A percentile compares a stretch with the other conserved stretches of the same genome.
Evolutionary conservation across 2,329 filamentous ascomycete species (phyloP).

Genomic region (Zarea fungicola): DNA sequence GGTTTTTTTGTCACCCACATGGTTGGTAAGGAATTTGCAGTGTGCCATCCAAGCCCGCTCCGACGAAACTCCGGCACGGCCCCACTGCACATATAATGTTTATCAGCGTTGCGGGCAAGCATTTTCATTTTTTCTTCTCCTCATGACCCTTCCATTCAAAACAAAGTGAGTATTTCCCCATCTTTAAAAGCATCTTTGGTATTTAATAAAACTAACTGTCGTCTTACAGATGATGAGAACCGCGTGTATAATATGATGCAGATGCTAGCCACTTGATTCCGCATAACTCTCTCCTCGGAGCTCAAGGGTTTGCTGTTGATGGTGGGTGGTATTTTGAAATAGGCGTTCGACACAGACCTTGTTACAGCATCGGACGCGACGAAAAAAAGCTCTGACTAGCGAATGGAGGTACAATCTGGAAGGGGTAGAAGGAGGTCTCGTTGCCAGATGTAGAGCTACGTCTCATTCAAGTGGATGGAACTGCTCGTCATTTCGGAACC

Average conservation of each 20-base stretch:
- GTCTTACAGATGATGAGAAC: conserved; percentile 93
- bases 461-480: conserved; percentile 10
- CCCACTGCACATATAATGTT: conserved; percentile 31
- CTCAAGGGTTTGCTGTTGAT: conserved; percentile 77
- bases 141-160: conserved; percentile 99
- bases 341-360: conserved; percentile 99
- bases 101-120: conserved; percentile 23
- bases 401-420: conserved; percentile 30
- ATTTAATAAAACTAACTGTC: conserved; percentile 29
- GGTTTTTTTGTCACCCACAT: too few relatives aligned
- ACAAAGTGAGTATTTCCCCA: conserved; percentile 64
- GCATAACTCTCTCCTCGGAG: conserved; percentile 82
- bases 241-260: conserved; percentile 88
- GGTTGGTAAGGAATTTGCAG: too few relatives aligned
- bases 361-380: conserved; percentile 95
- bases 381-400: conserved; percentile 87
- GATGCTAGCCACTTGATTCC: conserved; percentile 59
- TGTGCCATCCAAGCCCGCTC: conserved; percentile 16
- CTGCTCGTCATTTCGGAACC: too few relatives aligned
- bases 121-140: conserved; percentile 45
- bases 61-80: conserved; percentile 26
- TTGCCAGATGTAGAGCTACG: background rate
- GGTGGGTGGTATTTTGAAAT: conserved; percentile 77
- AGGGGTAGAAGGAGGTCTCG: background rate
- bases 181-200: too few relatives aligned